Evolutionary conservation across 164 flowering plant species (phyloP).

Genomic region (Dillenia suffruticosa): DNA sequence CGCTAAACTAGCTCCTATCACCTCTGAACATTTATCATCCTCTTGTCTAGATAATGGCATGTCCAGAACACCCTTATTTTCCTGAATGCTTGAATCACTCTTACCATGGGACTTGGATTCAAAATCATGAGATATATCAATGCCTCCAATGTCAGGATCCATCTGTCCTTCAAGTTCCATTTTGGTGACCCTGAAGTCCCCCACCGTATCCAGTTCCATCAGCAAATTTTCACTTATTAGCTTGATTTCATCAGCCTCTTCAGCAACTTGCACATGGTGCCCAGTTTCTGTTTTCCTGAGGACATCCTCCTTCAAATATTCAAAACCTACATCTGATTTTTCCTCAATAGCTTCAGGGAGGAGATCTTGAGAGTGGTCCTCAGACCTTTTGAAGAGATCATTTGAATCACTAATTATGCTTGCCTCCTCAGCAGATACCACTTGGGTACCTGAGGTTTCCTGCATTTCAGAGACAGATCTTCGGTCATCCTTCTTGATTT

Average conservation of each 20-base stretch:
- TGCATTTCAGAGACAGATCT: constrained; percentile 18
- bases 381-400: constrained; percentile 5
- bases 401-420: constrained; percentile 1
- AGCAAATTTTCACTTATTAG: constrained; percentile 62
- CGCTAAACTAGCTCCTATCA: background rate
- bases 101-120: constrained; percentile 13
- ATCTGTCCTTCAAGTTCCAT: constrained; percentile 8
- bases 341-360: constrained; percentile 17
- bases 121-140: constrained; percentile 10
- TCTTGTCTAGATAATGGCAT: background rate
- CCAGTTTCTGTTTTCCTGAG: constrained; percentile 13
- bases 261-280: constrained; percentile 11
- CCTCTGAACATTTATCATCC: constrained; percentile 2
- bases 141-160: constrained; percentile 1
- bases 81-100: constrained; percentile 8
- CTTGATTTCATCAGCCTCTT: constrained; percentile 38
- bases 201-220: constrained; percentile 59
- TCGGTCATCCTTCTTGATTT: constrained; percentile 1
- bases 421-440: constrained; percentile 11
- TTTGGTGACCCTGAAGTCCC: constrained; percentile 59
- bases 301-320: constrained; percentile 5
- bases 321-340: background rate
- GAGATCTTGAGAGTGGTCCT: constrained; percentile 5
- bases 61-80: constrained; percentile 6
- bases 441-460: constrained; percentile 19